These are phyloP conservation scores for Ricinus communis DNA, from an alignment of 345 rosid species.

Conservation along the genomic window DNA sequence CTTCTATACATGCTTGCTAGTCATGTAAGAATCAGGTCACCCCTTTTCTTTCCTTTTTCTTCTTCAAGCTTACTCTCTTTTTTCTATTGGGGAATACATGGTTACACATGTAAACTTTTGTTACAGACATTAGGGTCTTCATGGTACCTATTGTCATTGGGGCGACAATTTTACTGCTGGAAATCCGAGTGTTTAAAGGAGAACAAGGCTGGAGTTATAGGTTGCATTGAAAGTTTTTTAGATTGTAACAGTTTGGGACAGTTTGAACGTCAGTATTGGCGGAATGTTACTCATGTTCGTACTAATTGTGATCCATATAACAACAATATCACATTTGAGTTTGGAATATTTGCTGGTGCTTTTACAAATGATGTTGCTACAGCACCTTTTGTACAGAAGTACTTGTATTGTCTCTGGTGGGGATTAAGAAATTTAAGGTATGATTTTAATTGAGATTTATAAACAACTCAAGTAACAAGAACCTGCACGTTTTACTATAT, in stretches of 20 bases:
- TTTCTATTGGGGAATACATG: neutral
- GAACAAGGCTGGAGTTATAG: constrained; percentile 14
- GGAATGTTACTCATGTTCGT: constrained; percentile 43
- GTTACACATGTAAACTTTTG: constrained; percentile 4
- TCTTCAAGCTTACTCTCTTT: neutral
- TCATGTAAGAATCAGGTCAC: constrained; percentile 28
- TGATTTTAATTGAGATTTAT: neutral
- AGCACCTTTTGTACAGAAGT: constrained; percentile 54
- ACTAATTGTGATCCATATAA: constrained; percentile 56
- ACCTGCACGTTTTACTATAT: too few species aligned
- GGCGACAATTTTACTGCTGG: constrained; percentile 82
- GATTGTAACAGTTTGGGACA: constrained; percentile 52
- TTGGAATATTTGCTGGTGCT: constrained; percentile 75
- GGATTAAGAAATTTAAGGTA: constrained; percentile 79
- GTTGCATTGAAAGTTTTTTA: constrained; percentile 52
- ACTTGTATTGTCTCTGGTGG: constrained; percentile 93
- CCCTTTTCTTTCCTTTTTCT: neutral
- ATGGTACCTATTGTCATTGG: constrained; percentile 73
- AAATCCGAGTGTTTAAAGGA: constrained; percentile 33
- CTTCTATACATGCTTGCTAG: constrained; percentile 38
- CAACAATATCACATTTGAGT: constrained; percentile 39
- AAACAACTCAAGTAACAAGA: too few species aligned
- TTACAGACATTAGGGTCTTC: constrained; percentile 73
- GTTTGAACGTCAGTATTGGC: constrained; percentile 62
- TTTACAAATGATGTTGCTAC: constrained; percentile 61